Conservation (phyloP, 768 basidiomycete genomes). For the Rhodotorula kratochvilovae region DNA sequence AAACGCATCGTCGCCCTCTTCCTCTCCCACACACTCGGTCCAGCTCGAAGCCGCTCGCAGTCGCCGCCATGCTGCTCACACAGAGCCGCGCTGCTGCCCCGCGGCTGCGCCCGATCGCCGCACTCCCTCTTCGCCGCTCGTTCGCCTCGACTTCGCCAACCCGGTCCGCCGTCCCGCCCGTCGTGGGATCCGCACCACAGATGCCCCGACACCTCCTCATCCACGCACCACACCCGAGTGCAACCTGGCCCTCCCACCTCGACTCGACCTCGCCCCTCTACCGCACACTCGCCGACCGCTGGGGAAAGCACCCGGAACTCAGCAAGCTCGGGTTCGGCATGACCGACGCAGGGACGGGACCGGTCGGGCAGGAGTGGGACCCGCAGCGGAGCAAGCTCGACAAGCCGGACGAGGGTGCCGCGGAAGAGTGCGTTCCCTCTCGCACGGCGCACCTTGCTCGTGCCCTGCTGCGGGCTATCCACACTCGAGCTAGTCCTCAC, state of each 20-base stretch:
- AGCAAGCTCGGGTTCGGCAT: slow-evolving; percentile 17
- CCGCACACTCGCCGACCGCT: slow-evolving; percentile 16
- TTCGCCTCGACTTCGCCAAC: not conserved
- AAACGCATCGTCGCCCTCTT: too few relatives aligned
- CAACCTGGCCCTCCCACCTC: slow-evolving; percentile 40
- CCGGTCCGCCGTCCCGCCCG: not conserved
- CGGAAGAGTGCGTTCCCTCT: slow-evolving; percentile 18
- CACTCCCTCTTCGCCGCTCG: too few relatives aligned
- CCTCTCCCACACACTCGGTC: too few relatives aligned
- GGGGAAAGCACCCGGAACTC: slow-evolving; percentile 1
- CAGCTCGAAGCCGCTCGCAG: too few relatives aligned
- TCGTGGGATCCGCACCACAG: slow-evolving; percentile 9
- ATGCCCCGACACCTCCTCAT: slow-evolving; percentile 38
- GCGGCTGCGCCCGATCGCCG: too few relatives aligned
- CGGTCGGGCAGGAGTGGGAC: slow-evolving; percentile 15
- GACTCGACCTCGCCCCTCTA: slow-evolving; percentile 35
- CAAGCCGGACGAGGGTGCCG: not conserved
- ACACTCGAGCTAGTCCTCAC: too few relatives aligned
- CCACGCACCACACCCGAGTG: slow-evolving; percentile 27
- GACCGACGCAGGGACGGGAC: slow-evolving; percentile 7
- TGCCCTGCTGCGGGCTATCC: too few relatives aligned
- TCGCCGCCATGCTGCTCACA: too few relatives aligned
- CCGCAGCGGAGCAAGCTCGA: slow-evolving; percentile 25
- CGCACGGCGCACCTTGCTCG: too few relatives aligned
- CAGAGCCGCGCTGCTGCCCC: too few relatives aligned